Evolutionary conservation across 164 flowering plant species (phyloP).

Genomic region (Nelumbo lutea): DNA sequence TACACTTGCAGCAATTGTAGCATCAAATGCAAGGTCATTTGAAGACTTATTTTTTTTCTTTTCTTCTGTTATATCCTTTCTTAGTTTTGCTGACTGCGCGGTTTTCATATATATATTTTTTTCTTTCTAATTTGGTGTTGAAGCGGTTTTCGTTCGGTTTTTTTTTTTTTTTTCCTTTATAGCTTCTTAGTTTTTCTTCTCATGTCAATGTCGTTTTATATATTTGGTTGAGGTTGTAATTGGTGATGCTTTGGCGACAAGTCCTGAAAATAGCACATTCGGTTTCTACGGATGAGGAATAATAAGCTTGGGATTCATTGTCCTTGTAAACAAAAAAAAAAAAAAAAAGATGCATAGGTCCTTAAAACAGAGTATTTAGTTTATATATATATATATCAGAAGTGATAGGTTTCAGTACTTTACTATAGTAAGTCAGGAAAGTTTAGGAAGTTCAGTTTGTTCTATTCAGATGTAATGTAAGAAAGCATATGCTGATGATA

Average conservation of each 20-base stretch:
- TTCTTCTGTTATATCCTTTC: not conserved
- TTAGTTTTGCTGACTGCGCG: not conserved
- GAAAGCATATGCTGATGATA: not conserved
- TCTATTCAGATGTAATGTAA: not conserved
- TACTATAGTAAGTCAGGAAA: not conserved
- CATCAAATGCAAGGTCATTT: slow-evolving; percentile 74
- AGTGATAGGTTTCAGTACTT: not conserved
- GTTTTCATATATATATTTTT: not conserved
- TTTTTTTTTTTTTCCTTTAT: not conserved
- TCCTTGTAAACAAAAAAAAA: no score
- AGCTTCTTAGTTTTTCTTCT: not conserved
- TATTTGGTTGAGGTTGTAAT: not conserved
- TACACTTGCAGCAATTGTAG: slow-evolving; percentile 44
- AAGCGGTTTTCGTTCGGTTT: not conserved
- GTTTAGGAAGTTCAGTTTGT: not conserved
- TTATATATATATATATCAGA: not conserved
- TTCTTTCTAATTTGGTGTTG: slow-evolving; percentile 1
- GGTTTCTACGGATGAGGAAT: no score
- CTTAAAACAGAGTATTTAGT: not conserved
- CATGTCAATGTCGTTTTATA: not conserved
- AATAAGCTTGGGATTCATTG: no score
- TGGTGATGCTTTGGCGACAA: not conserved
- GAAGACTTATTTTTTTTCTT: not conserved
- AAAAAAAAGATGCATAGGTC: not conserved
- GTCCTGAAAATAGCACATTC: no score